A percentile compares a stretch with the other conserved stretches of the same genome.
Evolutionary conservation across 2,329 filamentous ascomycete genomes (phyloP).

Genomic region (Fonsecaea pedrosoi): DNA sequence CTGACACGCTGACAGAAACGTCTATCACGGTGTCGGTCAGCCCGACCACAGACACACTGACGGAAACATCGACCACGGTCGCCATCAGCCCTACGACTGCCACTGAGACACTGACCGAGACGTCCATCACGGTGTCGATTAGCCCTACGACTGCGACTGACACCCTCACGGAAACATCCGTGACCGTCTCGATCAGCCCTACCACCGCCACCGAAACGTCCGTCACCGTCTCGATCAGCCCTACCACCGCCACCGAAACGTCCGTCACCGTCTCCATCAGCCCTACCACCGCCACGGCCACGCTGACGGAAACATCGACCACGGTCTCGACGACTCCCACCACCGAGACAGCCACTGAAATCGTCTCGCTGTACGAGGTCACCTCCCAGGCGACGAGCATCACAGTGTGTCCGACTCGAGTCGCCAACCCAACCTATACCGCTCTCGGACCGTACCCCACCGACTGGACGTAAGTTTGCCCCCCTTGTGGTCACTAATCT

Average conservation of each 20-base stretch:
- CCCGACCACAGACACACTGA: conserved; percentile 17
- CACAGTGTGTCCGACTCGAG: conserved; percentile 43
- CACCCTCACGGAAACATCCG: no score
- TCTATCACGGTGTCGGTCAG: conserved; percentile 9
- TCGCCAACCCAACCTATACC: conserved; percentile 44
- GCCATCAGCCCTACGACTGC: conserved; percentile 10
- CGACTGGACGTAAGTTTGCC: conserved; percentile 39
- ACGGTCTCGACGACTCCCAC: conserved; percentile 1
- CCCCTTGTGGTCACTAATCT: no score
- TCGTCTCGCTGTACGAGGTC: conserved; percentile 23
- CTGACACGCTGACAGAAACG: conserved; percentile 9
- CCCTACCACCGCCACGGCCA: background rate
- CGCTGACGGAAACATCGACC: conserved; percentile 9
- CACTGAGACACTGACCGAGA: conserved; percentile 14
- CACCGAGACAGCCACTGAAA: conserved; percentile 25
- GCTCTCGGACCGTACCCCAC: conserved; percentile 40
- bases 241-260: background rate
- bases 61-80: conserved; percentile 13
- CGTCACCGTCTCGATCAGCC: background rate
- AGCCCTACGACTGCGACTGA: conserved; percentile 4
- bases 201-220: background rate
- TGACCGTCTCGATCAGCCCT: background rate
- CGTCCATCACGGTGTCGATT: background rate
- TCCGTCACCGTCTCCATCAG: no score
- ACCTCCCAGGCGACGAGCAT: conserved; percentile 31